A percentile compares a stretch with the other conserved stretches of the same genome.
phyloP scores from a whole-genome alignment of 2,329 filamentous ascomycete species.

The Paracorniculantispora psalliotae region DNA sequence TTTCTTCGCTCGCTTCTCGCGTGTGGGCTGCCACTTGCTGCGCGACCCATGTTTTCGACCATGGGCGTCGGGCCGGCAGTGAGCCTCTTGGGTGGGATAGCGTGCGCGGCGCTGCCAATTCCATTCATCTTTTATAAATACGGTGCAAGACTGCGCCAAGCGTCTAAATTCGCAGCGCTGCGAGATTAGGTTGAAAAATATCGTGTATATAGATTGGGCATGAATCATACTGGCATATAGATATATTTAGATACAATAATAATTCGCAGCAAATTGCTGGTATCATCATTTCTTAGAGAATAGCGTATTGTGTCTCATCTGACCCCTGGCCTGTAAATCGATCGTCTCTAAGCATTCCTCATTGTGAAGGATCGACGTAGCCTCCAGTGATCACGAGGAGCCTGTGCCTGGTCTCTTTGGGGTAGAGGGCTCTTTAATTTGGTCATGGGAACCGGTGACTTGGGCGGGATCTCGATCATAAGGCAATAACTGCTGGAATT shows the following conservation, averaged over 20 bases:
- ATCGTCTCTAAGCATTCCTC: background rate
- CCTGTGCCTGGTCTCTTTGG: no score
- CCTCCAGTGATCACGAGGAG: background rate
- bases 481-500: background rate
- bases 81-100: constrained; percentile 43
- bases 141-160: constrained; percentile 36
- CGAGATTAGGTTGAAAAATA: background rate
- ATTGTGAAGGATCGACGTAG: background rate
- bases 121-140: constrained; percentile 56
- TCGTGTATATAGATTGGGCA: background rate
- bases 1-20: constrained; percentile 46
- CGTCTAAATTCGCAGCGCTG: constrained; percentile 34
- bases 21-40: constrained; percentile 56
- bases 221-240: background rate
- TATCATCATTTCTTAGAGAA: background rate
- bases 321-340: background rate
- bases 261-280: background rate
- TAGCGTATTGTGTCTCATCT: background rate
- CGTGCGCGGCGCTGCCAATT: constrained; percentile 43
- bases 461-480: background rate
- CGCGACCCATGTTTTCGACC: constrained; percentile 52
- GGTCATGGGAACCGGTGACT: background rate
- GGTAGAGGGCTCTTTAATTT: background rate
- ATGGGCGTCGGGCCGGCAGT: constrained; percentile 58
- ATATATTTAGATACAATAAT: background rate